A percentile compares a stretch with the other conserved stretches of the same genome.
Conservation (phyloP, 176 grass and related monocot genomes). For the Bonia amplexicaulis region DNA sequence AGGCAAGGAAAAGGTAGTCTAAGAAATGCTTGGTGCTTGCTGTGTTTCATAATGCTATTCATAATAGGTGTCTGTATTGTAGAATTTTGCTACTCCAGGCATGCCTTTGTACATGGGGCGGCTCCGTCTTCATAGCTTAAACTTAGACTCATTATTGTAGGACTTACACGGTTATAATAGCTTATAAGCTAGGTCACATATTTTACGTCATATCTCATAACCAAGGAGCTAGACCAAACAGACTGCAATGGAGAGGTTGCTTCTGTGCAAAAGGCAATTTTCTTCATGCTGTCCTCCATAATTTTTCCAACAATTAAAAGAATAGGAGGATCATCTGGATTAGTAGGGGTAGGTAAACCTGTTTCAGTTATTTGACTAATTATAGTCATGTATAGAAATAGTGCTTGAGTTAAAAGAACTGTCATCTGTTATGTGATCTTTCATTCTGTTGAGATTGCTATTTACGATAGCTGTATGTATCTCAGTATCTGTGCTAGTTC, state of each 20-base stretch:
- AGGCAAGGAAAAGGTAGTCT: not conserved
- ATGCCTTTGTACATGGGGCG: not conserved
- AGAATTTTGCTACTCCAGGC: not conserved
- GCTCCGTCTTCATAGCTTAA: not conserved
- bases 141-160: not conserved
- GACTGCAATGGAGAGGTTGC: not conserved
- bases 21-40: not conserved
- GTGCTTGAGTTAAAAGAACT: not conserved
- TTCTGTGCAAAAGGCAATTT: constrained; percentile 1
- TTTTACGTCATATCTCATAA: not conserved
- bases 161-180: not conserved
- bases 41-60: not conserved
- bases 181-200: not conserved
- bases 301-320: not conserved
- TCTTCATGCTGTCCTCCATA: not conserved
- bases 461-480: not conserved
- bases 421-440: not conserved
- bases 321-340: not conserved
- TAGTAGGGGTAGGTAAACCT: not conserved
- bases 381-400: not conserved
- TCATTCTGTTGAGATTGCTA: not conserved
- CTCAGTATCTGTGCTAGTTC: not conserved
- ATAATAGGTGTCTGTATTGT: not conserved
- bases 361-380: not conserved
- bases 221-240: not conserved